Conservation (phyloP, 768 basidiomycete genomes). For the Kondoa subrosea region DNA sequence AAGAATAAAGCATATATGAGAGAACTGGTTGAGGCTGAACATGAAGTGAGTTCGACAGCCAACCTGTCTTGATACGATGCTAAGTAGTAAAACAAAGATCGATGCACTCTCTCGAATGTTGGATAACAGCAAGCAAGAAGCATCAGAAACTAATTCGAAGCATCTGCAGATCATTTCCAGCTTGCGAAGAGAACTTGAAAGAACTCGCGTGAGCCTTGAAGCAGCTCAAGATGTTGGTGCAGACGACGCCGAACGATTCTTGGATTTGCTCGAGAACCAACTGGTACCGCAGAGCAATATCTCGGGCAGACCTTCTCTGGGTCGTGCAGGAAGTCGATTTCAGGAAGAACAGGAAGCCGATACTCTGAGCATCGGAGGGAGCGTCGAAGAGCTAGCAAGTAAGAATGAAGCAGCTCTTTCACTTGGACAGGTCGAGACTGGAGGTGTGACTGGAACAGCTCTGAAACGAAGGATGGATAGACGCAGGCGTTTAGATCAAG, state of each 20-base stretch:
- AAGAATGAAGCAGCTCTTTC: conserved; percentile 6
- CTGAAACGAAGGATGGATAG: neutral
- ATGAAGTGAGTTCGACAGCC: neutral
- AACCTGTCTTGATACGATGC: neutral
- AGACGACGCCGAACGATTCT: conserved; percentile 6
- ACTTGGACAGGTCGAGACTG: neutral
- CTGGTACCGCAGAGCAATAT: neutral
- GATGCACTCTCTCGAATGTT: conserved; percentile 4
- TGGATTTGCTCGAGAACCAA: conserved; percentile 1
- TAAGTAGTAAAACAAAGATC: neutral
- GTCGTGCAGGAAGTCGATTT: too few species aligned
- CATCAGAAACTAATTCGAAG: neutral
- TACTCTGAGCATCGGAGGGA: neutral
- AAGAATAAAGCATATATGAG: conserved; percentile 9
- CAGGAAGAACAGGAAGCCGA: neutral
- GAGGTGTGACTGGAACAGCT: neutral
- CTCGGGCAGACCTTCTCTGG: too few species aligned
- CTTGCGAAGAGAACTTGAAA: neutral
- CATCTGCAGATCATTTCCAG: neutral
- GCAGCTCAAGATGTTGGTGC: neutral
- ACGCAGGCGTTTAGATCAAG: neutral
- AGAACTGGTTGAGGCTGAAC: conserved; percentile 3
- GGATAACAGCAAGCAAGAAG: neutral
- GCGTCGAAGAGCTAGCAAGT: neutral
- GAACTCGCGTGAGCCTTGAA: neutral